A percentile compares a stretch with the other conserved stretches of the same genome.
Conservation (phyloP, 345 rosid genomes). For the Melaleuca alternifolia region DNA sequence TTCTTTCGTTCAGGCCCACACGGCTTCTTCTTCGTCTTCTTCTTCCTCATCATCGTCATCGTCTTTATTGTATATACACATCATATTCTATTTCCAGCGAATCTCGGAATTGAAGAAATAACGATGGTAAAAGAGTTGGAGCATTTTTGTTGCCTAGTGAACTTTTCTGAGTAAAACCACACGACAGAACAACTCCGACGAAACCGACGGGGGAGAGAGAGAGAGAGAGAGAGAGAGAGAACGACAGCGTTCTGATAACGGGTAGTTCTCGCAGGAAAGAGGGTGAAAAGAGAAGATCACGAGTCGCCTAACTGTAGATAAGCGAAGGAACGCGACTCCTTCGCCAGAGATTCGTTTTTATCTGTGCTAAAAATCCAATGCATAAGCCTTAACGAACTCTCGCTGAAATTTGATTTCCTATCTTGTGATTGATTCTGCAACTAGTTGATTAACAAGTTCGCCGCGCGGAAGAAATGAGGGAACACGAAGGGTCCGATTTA, state of each 20-base stretch:
- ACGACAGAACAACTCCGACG: conserved; percentile 8
- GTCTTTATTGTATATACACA: neutral
- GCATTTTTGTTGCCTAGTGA: neutral
- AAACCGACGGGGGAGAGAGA: neutral
- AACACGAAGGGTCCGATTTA: neutral
- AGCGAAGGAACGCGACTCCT: neutral
- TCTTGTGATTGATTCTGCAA: neutral
- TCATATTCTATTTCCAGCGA: neutral
- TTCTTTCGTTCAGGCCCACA: neutral
- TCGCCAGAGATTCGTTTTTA: neutral
- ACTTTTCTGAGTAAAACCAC: conserved; percentile 15
- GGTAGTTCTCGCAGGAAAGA: neutral
- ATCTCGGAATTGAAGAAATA: neutral
- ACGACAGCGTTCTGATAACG: neutral
- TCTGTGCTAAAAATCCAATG: neutral
- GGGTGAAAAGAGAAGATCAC: neutral
- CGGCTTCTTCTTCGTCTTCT: neutral
- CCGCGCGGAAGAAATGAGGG: neutral
- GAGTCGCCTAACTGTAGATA: neutral
- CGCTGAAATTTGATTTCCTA: neutral
- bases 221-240: neutral
- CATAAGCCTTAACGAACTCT: neutral
- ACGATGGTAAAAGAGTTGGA: neutral
- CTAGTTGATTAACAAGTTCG: neutral
- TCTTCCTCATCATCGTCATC: neutral